These are phyloP conservation scores for Kwoniella bestiolae DNA, from an alignment of 768 basidiomycete species.

Conservation along the genomic window DNA sequence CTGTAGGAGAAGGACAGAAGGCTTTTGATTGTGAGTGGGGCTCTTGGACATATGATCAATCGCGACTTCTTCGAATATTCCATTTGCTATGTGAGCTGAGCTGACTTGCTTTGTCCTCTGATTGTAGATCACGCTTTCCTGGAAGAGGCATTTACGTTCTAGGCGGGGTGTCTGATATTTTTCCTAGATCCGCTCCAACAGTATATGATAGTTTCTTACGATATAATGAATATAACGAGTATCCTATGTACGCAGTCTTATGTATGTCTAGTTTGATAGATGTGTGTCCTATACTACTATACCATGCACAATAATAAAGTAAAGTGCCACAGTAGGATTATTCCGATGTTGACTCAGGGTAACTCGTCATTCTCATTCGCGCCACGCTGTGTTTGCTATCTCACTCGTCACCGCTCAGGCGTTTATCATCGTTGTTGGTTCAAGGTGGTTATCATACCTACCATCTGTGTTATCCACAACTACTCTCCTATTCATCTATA, in stretches of 20 bases:
- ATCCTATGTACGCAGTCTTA: background rate
- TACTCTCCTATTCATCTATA: background rate
- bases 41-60: too few species aligned
- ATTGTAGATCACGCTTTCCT: slow-evolving; percentile 37
- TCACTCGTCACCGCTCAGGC: slow-evolving; percentile 15
- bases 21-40: slow-evolving; percentile 48
- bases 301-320: slow-evolving; percentile 8
- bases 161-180: background rate
- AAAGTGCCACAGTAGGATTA: slow-evolving; percentile 26
- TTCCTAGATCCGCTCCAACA: too few species aligned
- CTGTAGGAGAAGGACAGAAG: background rate
- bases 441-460: too few species aligned
- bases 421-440: background rate
- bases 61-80: too few species aligned
- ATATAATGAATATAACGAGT: slow-evolving; percentile 1
- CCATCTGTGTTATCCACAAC: too few species aligned
- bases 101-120: background rate
- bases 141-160: slow-evolving; percentile 28
- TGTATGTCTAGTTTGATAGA: background rate
- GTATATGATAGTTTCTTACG: background rate
- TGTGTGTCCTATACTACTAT: background rate
- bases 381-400: slow-evolving; percentile 3
- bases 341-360: slow-evolving; percentile 7
- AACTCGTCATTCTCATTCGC: slow-evolving; percentile 7
- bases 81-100: background rate